Conservation (phyloP, 257 asterid genomes). For the Capsicum rhomboideum region DNA sequence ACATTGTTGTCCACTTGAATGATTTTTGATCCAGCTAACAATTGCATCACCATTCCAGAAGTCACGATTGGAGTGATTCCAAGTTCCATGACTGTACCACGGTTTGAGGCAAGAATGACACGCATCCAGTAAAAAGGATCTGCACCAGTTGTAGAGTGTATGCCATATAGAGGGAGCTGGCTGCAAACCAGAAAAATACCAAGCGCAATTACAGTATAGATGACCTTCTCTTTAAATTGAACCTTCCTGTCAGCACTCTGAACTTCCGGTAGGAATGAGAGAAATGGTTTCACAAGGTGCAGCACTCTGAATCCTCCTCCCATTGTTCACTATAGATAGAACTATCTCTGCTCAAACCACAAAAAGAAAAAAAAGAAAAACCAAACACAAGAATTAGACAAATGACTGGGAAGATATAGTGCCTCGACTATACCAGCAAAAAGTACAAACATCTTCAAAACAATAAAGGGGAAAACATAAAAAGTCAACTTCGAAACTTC, state of each 20-base stretch:
- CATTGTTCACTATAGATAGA: slow-evolving; percentile 22
- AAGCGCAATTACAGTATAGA: slow-evolving; percentile 50
- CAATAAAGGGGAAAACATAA: not conserved
- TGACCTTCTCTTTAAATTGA: slow-evolving; percentile 61
- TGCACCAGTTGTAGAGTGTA: slow-evolving; percentile 64
- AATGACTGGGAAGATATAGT: not conserved
- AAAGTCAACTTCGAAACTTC: not conserved
- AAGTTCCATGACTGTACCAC: slow-evolving; percentile 74
- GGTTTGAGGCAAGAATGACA: slow-evolving; percentile 61
- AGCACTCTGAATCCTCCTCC: slow-evolving; percentile 71
- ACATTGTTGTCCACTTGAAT: slow-evolving; percentile 71
- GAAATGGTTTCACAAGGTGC: slow-evolving; percentile 69
- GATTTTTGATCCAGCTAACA: slow-evolving; percentile 60
- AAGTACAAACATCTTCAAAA: not conserved
- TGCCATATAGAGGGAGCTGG: slow-evolving; percentile 69
- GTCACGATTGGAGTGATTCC: slow-evolving; percentile 73
- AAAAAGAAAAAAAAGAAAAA: too few species aligned
- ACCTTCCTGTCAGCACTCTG: slow-evolving; percentile 62
- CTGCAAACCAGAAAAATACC: slow-evolving; percentile 61
- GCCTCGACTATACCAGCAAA: not conserved
- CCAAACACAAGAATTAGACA: not conserved
- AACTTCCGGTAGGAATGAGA: slow-evolving; percentile 58
- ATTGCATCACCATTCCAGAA: slow-evolving; percentile 62
- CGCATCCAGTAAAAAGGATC: slow-evolving; percentile 82
- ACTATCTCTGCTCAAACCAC: not conserved